These are phyloP conservation scores for Hypoxylon sp. DNA, from an alignment of 2,329 filamentous ascomycete genomes.

Conservation along the genomic window DNA sequence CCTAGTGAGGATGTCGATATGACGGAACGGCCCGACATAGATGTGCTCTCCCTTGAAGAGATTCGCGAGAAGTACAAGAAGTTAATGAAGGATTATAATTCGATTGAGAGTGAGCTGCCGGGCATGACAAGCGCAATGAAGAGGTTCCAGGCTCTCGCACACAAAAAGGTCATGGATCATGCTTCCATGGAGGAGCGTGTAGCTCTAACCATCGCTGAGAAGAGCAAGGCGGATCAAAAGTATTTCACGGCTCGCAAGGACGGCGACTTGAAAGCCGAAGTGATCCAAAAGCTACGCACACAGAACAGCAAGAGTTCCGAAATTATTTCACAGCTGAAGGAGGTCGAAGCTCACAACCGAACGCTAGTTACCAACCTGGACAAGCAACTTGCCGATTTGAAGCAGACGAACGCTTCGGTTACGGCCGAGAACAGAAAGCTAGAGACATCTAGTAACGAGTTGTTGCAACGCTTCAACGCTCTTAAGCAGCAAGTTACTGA, in stretches of 20 bases:
- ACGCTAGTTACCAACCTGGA: slow-evolving; percentile 86
- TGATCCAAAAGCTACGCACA: slow-evolving; percentile 82
- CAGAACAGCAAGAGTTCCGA: slow-evolving; percentile 94
- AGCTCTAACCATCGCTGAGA: slow-evolving; percentile 82
- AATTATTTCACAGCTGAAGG: slow-evolving; percentile 93
- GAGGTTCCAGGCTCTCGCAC: slow-evolving; percentile 86
- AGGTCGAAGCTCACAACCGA: slow-evolving; percentile 83
- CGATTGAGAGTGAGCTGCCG: slow-evolving; percentile 88
- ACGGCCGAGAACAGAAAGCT: slow-evolving; percentile 80
- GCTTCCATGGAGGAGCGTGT: slow-evolving; percentile 83
- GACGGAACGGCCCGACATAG: slow-evolving; percentile 64
- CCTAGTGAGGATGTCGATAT: slow-evolving; percentile 64
- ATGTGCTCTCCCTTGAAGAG: slow-evolving; percentile 76
- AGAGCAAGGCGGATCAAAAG: slow-evolving; percentile 97
- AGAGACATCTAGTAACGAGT: slow-evolving; percentile 80
- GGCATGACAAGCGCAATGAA: slow-evolving; percentile 93
- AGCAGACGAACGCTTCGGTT: slow-evolving; percentile 80
- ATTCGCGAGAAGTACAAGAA: slow-evolving; percentile 80
- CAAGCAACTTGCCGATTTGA: slow-evolving; percentile 88
- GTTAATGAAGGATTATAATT: slow-evolving; percentile 83
- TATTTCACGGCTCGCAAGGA: slow-evolving; percentile 97
- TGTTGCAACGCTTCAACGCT: slow-evolving; percentile 77
- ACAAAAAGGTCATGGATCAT: slow-evolving; percentile 88
- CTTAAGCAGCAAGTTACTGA: slow-evolving; percentile 83
- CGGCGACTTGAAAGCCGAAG: slow-evolving; percentile 85